Evolutionary conservation across 768 basidiomycete genomes (phyloP).

Genomic region (Suillus subalutaceus): DNA sequence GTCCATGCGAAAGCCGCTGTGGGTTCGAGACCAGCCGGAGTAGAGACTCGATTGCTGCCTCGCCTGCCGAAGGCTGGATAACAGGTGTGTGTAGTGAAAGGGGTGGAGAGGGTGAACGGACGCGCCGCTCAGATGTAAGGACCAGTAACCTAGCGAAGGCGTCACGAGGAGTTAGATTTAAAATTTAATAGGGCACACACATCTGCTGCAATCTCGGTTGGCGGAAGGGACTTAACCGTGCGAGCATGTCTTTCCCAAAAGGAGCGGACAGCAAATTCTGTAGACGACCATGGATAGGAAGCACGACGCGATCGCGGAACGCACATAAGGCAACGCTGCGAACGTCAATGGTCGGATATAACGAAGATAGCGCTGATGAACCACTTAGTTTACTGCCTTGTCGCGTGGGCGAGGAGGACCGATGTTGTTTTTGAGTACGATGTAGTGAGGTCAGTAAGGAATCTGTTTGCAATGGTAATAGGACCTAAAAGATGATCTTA

Average conservation of each 20-base stretch:
- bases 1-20: slow-evolving; percentile 32
- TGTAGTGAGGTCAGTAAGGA: slow-evolving; percentile 68
- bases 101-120: slow-evolving; percentile 57
- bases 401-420: slow-evolving; percentile 52
- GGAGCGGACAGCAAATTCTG: slow-evolving; percentile 56
- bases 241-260: slow-evolving; percentile 56
- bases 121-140: slow-evolving; percentile 69
- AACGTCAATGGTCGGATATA: slow-evolving; percentile 71
- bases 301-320: slow-evolving; percentile 79
- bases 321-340: slow-evolving; percentile 77
- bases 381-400: slow-evolving; percentile 48
- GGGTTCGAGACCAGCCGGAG: slow-evolving; percentile 64
- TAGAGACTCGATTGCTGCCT: slow-evolving; percentile 69
- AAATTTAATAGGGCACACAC: slow-evolving; percentile 42
- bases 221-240: slow-evolving; percentile 58
- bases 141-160: slow-evolving; percentile 63
- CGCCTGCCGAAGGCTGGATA: slow-evolving; percentile 61
- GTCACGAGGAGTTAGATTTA: slow-evolving; percentile 3
- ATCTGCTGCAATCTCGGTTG: slow-evolving; percentile 82
- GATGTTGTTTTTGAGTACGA: slow-evolving; percentile 60
- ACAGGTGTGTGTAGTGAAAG: slow-evolving; percentile 54
- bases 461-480: slow-evolving; percentile 65
- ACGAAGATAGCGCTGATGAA: slow-evolving; percentile 23
- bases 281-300: slow-evolving; percentile 62
- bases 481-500: slow-evolving; percentile 42